Evolutionary conservation across 345 rosid species (phyloP).

Genomic region (Toxicodendron radicans): DNA sequence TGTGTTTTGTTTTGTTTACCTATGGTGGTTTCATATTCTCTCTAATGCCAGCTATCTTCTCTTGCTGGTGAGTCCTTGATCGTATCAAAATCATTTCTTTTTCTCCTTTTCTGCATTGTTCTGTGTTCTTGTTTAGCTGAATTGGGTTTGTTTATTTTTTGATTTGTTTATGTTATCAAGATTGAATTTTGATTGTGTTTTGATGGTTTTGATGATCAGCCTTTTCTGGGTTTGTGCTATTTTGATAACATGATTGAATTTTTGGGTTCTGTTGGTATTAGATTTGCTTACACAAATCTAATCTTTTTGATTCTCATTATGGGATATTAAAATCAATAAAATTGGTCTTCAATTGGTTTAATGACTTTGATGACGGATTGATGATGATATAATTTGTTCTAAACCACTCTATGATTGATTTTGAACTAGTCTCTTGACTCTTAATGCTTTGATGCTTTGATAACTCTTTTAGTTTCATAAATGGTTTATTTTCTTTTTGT

Average conservation of each 20-base stretch:
- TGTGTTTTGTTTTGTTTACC: neutral
- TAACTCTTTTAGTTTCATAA: neutral
- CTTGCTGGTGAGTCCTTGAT: conserved; percentile 25
- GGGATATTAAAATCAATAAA: conserved; percentile 23
- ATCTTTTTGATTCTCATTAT: conserved; percentile 10
- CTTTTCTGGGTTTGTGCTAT: conserved; percentile 23
- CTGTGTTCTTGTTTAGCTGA: conserved; percentile 20
- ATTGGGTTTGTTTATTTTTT: conserved; percentile 23
- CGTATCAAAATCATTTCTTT: conserved; percentile 3
- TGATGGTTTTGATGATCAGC: conserved; percentile 22
- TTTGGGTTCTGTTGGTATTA: conserved; percentile 5
- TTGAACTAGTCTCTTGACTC: conserved; percentile 17
- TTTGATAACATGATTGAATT: conserved; percentile 15
- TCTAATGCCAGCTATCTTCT: conserved; percentile 31
- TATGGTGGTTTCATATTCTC: conserved; percentile 18
- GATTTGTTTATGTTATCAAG: conserved; percentile 21
- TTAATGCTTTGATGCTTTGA: neutral
- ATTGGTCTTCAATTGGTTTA: conserved; percentile 12
- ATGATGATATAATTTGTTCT: conserved; percentile 14
- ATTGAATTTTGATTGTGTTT: conserved; percentile 20
- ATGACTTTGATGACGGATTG: conserved; percentile 19
- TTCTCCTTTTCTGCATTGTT: conserved; percentile 11
- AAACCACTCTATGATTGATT: conserved; percentile 6
- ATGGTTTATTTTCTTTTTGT: neutral
- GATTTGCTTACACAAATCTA: conserved; percentile 15